Conservation (phyloP, 768 basidiomycete genomes). For the Strobilomyces dryophilus region DNA sequence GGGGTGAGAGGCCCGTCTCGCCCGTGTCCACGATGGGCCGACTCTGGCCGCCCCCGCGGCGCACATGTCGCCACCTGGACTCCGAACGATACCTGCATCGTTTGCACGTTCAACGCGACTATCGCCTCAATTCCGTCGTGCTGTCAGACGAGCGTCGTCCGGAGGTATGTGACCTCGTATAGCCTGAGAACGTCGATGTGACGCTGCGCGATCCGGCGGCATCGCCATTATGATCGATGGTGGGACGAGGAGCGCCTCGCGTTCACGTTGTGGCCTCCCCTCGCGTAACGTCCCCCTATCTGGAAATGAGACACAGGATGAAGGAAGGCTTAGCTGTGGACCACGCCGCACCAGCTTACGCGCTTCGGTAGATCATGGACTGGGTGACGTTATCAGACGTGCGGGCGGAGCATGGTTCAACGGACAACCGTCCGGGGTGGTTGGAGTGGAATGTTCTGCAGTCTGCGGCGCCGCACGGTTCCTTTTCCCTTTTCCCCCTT, state of each 20-base stretch:
- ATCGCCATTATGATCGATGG: background rate
- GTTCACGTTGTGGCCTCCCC: background rate
- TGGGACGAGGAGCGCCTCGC: background rate
- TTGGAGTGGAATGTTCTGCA: background rate
- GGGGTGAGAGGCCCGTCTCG: background rate
- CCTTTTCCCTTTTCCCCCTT: background rate
- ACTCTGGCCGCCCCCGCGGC: background rate
- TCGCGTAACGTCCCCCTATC: background rate
- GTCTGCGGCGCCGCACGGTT: background rate
- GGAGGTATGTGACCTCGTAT: background rate
- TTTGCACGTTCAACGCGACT: background rate
- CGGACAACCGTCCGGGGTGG: too few species aligned
- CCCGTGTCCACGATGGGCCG: background rate
- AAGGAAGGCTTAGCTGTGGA: background rate
- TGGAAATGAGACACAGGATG: background rate
- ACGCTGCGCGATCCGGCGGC: too few species aligned
- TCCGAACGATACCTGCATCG: background rate
- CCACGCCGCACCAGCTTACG: background rate
- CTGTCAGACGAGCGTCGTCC: background rate
- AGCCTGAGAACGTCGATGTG: background rate
- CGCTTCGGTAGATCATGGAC: slow-evolving; percentile 3
- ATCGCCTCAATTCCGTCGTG: background rate
- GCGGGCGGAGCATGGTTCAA: too few species aligned
- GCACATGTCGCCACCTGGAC: too few species aligned
- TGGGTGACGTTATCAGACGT: background rate